phyloP scores from a whole-genome alignment of 768 basidiomycete species.

The Phanerochaete sordida region DNA sequence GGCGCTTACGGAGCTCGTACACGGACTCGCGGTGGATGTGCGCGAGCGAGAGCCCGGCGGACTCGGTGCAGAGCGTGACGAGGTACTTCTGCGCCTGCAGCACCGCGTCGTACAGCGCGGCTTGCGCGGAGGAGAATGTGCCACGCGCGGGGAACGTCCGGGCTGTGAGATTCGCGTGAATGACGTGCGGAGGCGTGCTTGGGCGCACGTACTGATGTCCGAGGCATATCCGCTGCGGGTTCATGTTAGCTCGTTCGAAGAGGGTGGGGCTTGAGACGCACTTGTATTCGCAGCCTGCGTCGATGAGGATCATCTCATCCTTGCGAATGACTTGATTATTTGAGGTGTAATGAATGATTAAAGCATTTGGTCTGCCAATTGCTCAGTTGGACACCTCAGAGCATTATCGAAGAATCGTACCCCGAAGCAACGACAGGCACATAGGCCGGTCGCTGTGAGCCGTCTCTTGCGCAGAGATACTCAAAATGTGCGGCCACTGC shows the following conservation, averaged over 20 bases:
- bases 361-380: slow-evolving; percentile 65
- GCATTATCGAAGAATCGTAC: slow-evolving; percentile 35
- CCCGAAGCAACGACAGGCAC: slow-evolving; percentile 97
- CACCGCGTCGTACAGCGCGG: slow-evolving; percentile 80
- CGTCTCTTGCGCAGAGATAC: slow-evolving; percentile 75
- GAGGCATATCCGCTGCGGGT: slow-evolving; percentile 79
- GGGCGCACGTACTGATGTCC: slow-evolving; percentile 70
- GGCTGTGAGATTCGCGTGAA: slow-evolving; percentile 37
- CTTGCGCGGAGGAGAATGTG: slow-evolving; percentile 72
- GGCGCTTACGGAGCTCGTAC: slow-evolving; percentile 61
- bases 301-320: slow-evolving; percentile 79
- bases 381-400: background rate
- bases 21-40: slow-evolving; percentile 77
- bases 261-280: slow-evolving; percentile 29
- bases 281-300: slow-evolving; percentile 94
- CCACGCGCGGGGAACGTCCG: slow-evolving; percentile 89
- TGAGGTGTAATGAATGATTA: slow-evolving; percentile 92
- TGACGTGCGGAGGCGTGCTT: background rate
- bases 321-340: slow-evolving; percentile 76
- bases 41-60: slow-evolving; percentile 55
- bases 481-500: slow-evolving; percentile 82
- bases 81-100: slow-evolving; percentile 70
- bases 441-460: slow-evolving; percentile 89
- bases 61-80: slow-evolving; percentile 56
- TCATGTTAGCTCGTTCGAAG: background rate